Base-by-base conservation (phyloP, 148 eudicot species). In the Rhododendron vialii region DNA sequence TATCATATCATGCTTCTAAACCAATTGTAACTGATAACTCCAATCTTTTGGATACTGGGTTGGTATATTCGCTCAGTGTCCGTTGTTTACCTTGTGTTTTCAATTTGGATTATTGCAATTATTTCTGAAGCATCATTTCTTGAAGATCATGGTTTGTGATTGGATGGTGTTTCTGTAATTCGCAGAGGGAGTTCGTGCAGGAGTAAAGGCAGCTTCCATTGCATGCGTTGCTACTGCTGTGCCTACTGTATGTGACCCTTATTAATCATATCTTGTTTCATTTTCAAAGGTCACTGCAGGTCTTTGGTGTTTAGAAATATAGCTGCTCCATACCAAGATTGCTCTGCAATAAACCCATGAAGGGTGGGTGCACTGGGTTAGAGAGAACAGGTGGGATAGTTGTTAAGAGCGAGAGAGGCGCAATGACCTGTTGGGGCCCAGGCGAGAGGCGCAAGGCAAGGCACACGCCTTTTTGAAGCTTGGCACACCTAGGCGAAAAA, bases 181-280 rank as follows among this genome's bases (percentile, higher is more conserved):
- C 43, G 88, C 86, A 96, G 99, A 94, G 89, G 98, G 97, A 14
- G 94, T 91, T 55, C 92, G 88, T 88, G 98, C 93, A 4, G 99
- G 98, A 87, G 61, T 89, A 35, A 95, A 93, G 88, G 96, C 99
- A 67, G 98, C 97, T 41, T 90, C 94, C 33, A 85, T 95, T 55
- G 88, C 98, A 0, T 90, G 92, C 79, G 92, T 95, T 86, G 93
- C 83, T 74, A 84, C 84, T 74, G 93, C 96, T 55, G 90, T 94
- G n/a, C 96, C 98, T 28, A 95, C 98, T 61, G 99, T 96, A 84
- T 61, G 90, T 86, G 35, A 50, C 55, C 7, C 65, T n/a, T 51
- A 14, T 50, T 45, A 57, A 45, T 59, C 4, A 47, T 51, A 20
- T 69, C 35, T 6, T 73, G 13, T 35, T 36, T 75, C 24, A 57